Conservation (phyloP, 225 moss, liverwort and hornwort species). For the Thuidium tamariscinum region DNA sequence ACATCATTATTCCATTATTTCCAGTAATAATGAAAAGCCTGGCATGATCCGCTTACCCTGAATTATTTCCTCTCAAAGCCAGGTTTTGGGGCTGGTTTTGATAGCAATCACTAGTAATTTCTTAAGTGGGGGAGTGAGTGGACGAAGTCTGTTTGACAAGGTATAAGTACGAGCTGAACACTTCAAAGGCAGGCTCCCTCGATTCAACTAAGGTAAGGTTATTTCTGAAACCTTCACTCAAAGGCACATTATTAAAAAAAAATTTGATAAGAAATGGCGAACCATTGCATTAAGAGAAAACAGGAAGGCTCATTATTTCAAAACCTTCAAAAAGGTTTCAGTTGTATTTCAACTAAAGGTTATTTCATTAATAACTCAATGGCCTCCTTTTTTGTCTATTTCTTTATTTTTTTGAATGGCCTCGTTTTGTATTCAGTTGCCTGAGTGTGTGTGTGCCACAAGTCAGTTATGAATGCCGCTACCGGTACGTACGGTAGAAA, state of each 20-base stretch:
- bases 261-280: no score
- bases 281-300: no score
- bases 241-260: no score
- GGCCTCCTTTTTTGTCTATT: no score
- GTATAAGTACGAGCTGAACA: neutral
- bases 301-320: no score
- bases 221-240: no score
- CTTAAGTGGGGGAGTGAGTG: neutral
- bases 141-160: slow-evolving; percentile 2
- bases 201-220: no score
- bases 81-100: neutral
- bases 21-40: neutral
- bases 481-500: neutral
- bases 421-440: neutral
- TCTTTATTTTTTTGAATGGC: no score
- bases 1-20: neutral
- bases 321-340: no score
- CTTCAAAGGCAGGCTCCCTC: neutral
- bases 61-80: slow-evolving; percentile 1
- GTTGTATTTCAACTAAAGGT: no score
- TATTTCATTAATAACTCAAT: no score
- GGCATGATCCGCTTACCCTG: neutral
- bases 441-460: no score
- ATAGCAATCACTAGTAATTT: neutral
- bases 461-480: neutral